phyloP scores from a whole-genome alignment of 768 basidiomycete species.

The Lactarius hengduanensis region DNA sequence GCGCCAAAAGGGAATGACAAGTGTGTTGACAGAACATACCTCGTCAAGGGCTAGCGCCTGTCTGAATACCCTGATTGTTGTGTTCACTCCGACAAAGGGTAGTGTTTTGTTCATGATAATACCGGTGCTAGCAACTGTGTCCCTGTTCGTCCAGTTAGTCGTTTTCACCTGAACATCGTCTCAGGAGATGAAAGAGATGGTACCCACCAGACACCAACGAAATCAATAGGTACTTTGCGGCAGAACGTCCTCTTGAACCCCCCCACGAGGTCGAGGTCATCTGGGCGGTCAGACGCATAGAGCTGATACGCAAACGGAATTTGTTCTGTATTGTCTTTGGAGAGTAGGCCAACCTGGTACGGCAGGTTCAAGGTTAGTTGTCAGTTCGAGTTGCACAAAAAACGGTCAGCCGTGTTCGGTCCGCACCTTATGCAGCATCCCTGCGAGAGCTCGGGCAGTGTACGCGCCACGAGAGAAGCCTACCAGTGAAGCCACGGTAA shows the following conservation, averaged over 20 bases:
- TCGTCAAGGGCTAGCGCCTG: constrained; percentile 81
- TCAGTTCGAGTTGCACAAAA: neutral
- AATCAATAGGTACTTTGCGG: constrained; percentile 68
- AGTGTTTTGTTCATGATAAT: constrained; percentile 53
- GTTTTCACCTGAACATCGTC: neutral
- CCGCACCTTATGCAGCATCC: constrained; percentile 59
- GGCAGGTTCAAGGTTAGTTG: neutral
- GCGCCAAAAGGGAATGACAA: neutral
- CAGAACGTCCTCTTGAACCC: constrained; percentile 77
- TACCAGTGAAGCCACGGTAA: constrained; percentile 33
- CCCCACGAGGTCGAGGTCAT: constrained; percentile 47
- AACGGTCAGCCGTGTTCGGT: neutral
- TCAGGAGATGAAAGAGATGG: neutral
- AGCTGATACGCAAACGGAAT: constrained; percentile 73
- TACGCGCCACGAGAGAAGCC: constrained; percentile 78
- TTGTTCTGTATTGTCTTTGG: constrained; percentile 65
- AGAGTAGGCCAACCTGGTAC: constrained; percentile 65
- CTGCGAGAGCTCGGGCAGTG: constrained; percentile 72
- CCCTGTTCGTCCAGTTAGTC: constrained; percentile 43
- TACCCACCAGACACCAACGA: constrained; percentile 72
- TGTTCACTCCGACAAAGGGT: constrained; percentile 66
- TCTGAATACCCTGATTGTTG: constrained; percentile 64
- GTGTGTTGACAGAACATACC: constrained; percentile 38
- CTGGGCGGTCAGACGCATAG: constrained; percentile 49
- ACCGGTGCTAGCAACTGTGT: constrained; percentile 78